Conservation (phyloP, 352 stramenopile genomes). For the Phytophthora cajani region DNA sequence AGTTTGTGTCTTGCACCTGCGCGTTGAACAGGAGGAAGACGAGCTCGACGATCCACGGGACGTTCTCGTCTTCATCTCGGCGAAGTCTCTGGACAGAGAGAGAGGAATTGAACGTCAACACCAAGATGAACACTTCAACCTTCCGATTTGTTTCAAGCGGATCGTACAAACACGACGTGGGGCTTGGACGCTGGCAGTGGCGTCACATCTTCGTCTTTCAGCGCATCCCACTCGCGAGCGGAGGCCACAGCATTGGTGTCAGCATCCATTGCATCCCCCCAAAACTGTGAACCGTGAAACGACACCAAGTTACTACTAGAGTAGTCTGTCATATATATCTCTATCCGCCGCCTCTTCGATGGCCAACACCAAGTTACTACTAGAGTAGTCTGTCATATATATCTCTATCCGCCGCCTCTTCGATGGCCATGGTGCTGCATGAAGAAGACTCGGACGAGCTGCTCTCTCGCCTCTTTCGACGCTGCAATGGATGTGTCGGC, state of each 20-base stretch:
- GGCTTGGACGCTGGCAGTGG: conserved; percentile 36
- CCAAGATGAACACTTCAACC: not conserved
- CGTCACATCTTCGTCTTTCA: conserved; percentile 43
- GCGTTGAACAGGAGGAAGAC: conserved; percentile 62
- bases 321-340: not conserved
- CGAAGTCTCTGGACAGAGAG: conserved; percentile 35
- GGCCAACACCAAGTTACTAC: conserved; percentile 12
- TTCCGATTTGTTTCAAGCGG: not conserved
- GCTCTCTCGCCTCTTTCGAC: conserved; percentile 37
- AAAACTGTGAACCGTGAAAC: conserved; percentile 18
- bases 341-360: conserved; percentile 26
- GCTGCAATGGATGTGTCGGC: conserved; percentile 18
- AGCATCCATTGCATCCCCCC: conserved; percentile 21
- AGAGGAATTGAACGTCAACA: not conserved
- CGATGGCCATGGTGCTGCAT: conserved; percentile 24
- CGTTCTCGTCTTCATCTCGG: conserved; percentile 36
- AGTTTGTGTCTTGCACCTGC: conserved; percentile 33
- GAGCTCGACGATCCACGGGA: conserved; percentile 56
- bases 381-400: not conserved
- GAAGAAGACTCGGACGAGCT: conserved; percentile 35
- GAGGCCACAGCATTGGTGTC: conserved; percentile 13
- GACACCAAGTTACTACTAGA: conserved; percentile 11
- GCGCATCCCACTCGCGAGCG: conserved; percentile 31
- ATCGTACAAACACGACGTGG: conserved; percentile 54
- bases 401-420: conserved; percentile 22